phyloP scores from a whole-genome alignment of 2,329 filamentous ascomycete genomes.

The Teratosphaeria nubilosa region DNA sequence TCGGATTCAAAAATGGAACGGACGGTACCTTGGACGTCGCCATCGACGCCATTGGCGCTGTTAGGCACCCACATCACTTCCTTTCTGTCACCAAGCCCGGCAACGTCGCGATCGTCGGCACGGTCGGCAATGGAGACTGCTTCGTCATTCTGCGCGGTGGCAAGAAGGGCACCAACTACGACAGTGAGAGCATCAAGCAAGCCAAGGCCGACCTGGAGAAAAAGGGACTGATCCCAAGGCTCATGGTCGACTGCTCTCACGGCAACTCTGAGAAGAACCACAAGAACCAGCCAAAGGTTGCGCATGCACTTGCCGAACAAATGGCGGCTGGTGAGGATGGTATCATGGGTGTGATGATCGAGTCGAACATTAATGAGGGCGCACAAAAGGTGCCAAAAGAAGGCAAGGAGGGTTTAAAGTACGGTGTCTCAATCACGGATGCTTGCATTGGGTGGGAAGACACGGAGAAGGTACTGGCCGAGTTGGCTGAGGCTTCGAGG shows the following conservation, averaged over 20 bases:
- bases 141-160: constrained; percentile 93
- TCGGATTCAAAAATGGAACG: constrained; percentile 99
- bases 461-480: constrained; percentile 67
- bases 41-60: constrained; percentile 90
- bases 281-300: constrained; percentile 94
- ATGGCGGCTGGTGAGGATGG: constrained; percentile 71
- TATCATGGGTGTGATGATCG: constrained; percentile 98
- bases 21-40: constrained; percentile 83
- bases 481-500: constrained; percentile 69
- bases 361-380: constrained; percentile 91
- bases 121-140: constrained; percentile 89
- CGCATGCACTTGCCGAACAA: constrained; percentile 69
- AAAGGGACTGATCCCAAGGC: constrained; percentile 57
- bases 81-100: constrained; percentile 95
- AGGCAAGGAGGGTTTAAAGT: constrained; percentile 74
- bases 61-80: constrained; percentile 89
- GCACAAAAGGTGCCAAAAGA: constrained; percentile 85
- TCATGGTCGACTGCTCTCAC: constrained; percentile 98
- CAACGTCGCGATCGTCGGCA: constrained; percentile 88
- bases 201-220: constrained; percentile 70
- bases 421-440: constrained; percentile 94
- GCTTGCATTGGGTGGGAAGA: constrained; percentile 94
- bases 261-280: constrained; percentile 83
- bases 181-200: constrained; percentile 70
- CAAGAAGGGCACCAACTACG: constrained; percentile 88